Evolutionary conservation across 768 basidiomycete genomes (phyloP).

Genomic region (Filobasidium wieringae): DNA sequence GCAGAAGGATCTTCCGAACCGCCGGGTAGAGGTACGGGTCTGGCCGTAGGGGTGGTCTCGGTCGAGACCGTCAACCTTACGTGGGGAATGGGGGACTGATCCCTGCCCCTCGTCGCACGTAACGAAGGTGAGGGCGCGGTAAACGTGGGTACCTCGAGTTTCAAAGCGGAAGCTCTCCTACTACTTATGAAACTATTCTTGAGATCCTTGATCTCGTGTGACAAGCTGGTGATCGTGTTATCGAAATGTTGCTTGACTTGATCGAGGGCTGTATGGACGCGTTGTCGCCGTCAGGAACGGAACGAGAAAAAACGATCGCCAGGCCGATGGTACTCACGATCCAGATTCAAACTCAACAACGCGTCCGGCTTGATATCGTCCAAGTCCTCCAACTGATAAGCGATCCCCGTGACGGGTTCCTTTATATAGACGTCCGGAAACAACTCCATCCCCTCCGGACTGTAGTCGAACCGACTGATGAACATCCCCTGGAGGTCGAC

Average conservation of each 20-base stretch:
- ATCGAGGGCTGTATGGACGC: slow-evolving; percentile 92
- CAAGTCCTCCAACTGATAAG: slow-evolving; percentile 90
- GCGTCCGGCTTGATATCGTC: slow-evolving; percentile 83
- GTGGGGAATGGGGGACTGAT: not conserved
- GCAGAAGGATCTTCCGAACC: not conserved
- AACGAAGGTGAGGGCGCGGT: slow-evolving; percentile 9
- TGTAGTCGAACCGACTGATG: slow-evolving; percentile 88
- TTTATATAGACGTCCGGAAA: slow-evolving; percentile 93
- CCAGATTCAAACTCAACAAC: slow-evolving; percentile 82
- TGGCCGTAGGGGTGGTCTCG: slow-evolving; percentile 1
- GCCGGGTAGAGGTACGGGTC: not conserved
- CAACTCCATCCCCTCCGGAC: slow-evolving; percentile 70
- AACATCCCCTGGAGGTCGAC: slow-evolving; percentile 72
- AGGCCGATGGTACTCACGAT: slow-evolving; percentile 58
- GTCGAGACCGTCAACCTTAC: not conserved
- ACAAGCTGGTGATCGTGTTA: slow-evolving; percentile 66
- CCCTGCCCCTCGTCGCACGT: not conserved
- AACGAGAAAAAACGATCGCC: not conserved
- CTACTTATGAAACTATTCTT: slow-evolving; percentile 51
- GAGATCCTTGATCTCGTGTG: slow-evolving; percentile 83
- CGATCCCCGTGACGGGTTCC: slow-evolving; percentile 80
- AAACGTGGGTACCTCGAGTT: slow-evolving; percentile 5
- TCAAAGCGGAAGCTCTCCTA: slow-evolving; percentile 45
- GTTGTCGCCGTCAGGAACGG: not conserved
- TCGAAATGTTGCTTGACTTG: slow-evolving; percentile 99